phyloP scores from a whole-genome alignment of 768 basidiomycete genomes.

The Brasilioporus rufonigricans region DNA sequence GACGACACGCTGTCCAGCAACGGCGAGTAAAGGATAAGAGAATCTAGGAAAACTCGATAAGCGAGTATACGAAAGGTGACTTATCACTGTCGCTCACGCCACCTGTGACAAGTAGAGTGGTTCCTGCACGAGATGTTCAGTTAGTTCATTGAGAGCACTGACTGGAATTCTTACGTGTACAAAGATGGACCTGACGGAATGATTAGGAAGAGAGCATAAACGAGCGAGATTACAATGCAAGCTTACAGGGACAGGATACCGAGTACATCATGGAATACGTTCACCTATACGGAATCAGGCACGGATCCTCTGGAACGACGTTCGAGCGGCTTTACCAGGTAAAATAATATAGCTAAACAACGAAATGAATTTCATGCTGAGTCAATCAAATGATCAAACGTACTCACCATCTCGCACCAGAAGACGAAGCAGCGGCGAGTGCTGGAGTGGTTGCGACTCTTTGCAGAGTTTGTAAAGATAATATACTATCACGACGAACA shows the following conservation, averaged over 20 bases:
- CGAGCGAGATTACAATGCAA: not conserved
- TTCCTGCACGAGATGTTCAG: not conserved
- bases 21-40: conserved; percentile 2
- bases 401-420: no score
- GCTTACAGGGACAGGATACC: conserved; percentile 5
- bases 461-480: not conserved
- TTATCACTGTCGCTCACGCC: not conserved
- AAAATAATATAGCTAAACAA: not conserved
- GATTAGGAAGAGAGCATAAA: not conserved
- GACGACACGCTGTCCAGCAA: conserved; percentile 15
- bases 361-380: not conserved
- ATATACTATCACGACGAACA: not conserved
- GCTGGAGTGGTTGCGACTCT: not conserved
- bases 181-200: not conserved
- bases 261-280: not conserved
- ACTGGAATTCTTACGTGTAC: not conserved
- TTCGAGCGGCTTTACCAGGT: not conserved
- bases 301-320: not conserved
- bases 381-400: no score
- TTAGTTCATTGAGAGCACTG: not conserved
- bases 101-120: conserved; percentile 1
- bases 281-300: not conserved
- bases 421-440: not conserved
- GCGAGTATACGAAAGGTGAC: no score
- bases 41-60: not conserved